These are phyloP conservation scores for Groenewaldozyma sp. DNA, from an alignment of 1,139 yeast genomes.

Conservation along the genomic window DNA sequence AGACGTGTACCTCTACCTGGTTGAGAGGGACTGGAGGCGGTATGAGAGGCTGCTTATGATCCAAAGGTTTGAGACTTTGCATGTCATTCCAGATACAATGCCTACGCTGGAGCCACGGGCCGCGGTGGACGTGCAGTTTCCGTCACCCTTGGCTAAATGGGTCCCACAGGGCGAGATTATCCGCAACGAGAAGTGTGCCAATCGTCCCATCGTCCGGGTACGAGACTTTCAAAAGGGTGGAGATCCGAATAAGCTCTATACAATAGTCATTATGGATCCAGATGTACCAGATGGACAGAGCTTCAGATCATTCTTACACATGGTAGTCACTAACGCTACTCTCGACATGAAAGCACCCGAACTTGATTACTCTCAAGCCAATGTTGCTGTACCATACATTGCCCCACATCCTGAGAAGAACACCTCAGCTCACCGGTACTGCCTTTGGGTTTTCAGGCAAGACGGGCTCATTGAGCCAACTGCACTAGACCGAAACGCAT, in stretches of 20 bases:
- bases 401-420: slow-evolving; percentile 93
- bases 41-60: slow-evolving; percentile 60
- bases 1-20: slow-evolving; percentile 70
- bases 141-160: slow-evolving; percentile 59
- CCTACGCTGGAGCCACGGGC: slow-evolving; percentile 83
- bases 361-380: slow-evolving; percentile 40
- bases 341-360: slow-evolving; percentile 50
- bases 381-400: slow-evolving; percentile 50
- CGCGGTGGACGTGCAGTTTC: slow-evolving; percentile 65
- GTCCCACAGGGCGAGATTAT: slow-evolving; percentile 69
- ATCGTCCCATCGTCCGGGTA: slow-evolving; percentile 66
- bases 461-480: slow-evolving; percentile 16
- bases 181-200: slow-evolving; percentile 61
- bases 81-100: slow-evolving; percentile 85
- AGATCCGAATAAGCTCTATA: slow-evolving; percentile 42
- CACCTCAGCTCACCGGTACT: slow-evolving; percentile 69
- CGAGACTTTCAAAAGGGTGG: slow-evolving; percentile 60
- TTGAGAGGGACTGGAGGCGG: slow-evolving; percentile 62
- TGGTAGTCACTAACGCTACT: slow-evolving; percentile 66
- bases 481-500: slow-evolving; percentile 36
- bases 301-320: slow-evolving; percentile 63
- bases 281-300: slow-evolving; percentile 75
- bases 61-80: slow-evolving; percentile 84
- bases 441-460: slow-evolving; percentile 89
- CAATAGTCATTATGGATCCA: slow-evolving; percentile 79